Conservation (phyloP, 176 grass and related monocot species). For the Hordeum vulgare region MorexV3_pseudomolecules_assembly NC_058520.1:451891982-451892481, state of each 20-base stretch:
- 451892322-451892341: not conserved
- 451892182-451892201: not conserved
- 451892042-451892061: not conserved
- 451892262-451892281: not conserved
- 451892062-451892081: not conserved
- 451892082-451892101: not conserved
- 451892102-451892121: not conserved
- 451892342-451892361: not conserved
- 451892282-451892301: not conserved
- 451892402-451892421: constrained; percentile 11
- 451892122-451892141: not conserved
- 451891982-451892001: not conserved
- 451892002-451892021: not conserved
- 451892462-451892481: not conserved
- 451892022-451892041: not conserved
- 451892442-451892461: not conserved
- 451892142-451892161: not conserved
- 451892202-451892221: no score
- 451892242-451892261: not conserved
- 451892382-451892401: constrained; percentile 27
- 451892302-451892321: not conserved
- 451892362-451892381: constrained; percentile 13
- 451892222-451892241: not conserved
- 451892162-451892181: not conserved
- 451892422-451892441: not conserved